These are phyloP conservation scores for Cicer bijugum DNA, from an alignment of 306 rosid species.

Conservation along the genomic window DNA sequence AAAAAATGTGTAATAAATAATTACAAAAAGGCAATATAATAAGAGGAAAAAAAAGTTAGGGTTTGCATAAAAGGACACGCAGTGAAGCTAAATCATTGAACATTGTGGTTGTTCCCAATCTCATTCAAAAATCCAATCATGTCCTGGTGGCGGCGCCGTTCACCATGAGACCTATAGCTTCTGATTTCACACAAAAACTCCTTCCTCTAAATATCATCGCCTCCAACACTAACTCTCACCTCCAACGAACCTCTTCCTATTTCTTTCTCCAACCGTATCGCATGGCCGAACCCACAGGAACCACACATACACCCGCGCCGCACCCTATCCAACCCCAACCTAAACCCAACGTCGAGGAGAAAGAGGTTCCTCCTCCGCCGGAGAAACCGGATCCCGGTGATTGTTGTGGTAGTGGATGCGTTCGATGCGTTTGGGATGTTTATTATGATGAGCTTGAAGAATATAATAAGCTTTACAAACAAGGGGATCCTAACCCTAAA, in stretches of 20 bases:
- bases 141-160: slow-evolving; percentile 14
- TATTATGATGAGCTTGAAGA: slow-evolving; percentile 89
- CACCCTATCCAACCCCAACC: slow-evolving; percentile 46
- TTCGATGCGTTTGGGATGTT: slow-evolving; percentile 88
- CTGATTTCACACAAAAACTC: slow-evolving; percentile 39
- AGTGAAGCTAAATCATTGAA: not conserved
- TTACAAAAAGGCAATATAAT: too few species aligned
- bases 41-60: not conserved
- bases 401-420: slow-evolving; percentile 95
- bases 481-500: slow-evolving; percentile 29
- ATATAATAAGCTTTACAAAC: slow-evolving; percentile 62
- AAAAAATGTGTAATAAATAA: too few species aligned
- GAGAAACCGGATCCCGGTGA: slow-evolving; percentile 87
- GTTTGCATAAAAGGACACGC: not conserved
- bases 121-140: not conserved
- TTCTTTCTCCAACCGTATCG: slow-evolving; percentile 37
- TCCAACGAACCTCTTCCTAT: slow-evolving; percentile 28
- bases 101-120: not conserved
- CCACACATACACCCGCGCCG: slow-evolving; percentile 28
- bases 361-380: slow-evolving; percentile 64
- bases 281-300: slow-evolving; percentile 43
- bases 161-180: slow-evolving; percentile 40
- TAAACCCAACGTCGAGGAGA: not conserved
- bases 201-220: slow-evolving; percentile 30
- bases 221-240: slow-evolving; percentile 15